Percentiles rank a stretch among this genome's conserved stretches.
Evolutionary conservation across 495 filamentous ascomycete genomes (phyloP).

Genomic region (Articulospora tetracladia): DNA sequence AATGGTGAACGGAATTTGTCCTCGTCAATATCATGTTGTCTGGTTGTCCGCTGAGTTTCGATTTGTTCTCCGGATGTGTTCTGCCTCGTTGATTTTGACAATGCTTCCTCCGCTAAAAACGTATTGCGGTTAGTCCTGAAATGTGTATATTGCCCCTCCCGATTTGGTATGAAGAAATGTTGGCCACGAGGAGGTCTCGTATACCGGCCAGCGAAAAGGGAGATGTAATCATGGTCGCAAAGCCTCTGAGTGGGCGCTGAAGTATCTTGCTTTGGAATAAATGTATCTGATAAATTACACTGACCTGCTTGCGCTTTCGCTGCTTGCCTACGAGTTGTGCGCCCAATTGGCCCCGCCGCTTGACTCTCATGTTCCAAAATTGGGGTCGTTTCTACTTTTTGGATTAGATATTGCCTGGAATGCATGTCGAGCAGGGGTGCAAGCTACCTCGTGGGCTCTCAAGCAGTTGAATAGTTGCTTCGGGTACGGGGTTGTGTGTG

Average conservation of each 20-base stretch:
- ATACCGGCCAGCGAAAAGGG: conserved; percentile 18
- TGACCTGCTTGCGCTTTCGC: conserved; percentile 47
- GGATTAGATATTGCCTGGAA: neutral
- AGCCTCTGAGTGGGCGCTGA: conserved; percentile 3
- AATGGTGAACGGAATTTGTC: neutral
- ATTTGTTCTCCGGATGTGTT: neutral
- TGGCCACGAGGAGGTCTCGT: conserved; percentile 5
- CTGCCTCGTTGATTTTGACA: neutral
- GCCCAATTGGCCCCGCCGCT: conserved; percentile 28
- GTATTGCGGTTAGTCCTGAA: conserved; percentile 10
- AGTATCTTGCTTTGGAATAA: neutral
- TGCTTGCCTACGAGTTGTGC: conserved; percentile 26
- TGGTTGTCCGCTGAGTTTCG: too few relatives aligned
- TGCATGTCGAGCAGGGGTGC: neutral
- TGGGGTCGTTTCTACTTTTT: neutral
- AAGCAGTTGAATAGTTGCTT: conserved; percentile 1
- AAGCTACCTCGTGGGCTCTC: conserved; percentile 12
- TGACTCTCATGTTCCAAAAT: neutral
- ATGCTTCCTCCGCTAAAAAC: conserved; percentile 23
- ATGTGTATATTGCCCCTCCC: neutral
- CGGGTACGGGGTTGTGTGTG: neutral
- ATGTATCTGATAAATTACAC: conserved; percentile 25
- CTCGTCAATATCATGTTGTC: neutral
- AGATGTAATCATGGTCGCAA: conserved; percentile 5
- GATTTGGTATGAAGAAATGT: neutral